Evolutionary conservation across 352 stramenopile species (phyloP).

Genomic region (Phytopythium mirpurense): DNA sequence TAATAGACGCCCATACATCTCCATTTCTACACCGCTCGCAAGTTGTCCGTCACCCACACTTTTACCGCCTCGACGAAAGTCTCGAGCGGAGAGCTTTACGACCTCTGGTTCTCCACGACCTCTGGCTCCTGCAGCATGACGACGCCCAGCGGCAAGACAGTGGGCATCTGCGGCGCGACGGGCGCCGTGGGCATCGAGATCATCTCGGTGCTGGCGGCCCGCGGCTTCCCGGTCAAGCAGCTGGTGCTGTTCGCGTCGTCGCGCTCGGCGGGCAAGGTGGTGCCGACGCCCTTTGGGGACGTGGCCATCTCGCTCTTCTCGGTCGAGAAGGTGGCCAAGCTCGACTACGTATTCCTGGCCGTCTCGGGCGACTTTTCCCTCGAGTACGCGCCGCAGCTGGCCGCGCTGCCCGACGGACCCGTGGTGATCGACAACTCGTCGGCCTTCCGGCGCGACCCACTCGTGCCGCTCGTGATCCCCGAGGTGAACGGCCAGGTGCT

Average conservation of each 20-base stretch:
- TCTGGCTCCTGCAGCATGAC: slow-evolving; percentile 41
- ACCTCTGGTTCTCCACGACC: too few relatives aligned
- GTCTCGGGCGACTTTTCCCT: slow-evolving; percentile 96
- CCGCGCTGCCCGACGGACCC: slow-evolving; percentile 62
- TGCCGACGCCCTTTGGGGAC: slow-evolving; percentile 88
- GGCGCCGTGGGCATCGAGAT: slow-evolving; percentile 98
- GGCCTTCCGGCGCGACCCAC: slow-evolving; percentile 91
- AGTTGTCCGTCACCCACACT: too few relatives aligned
- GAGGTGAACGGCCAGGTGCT: slow-evolving; percentile 94
- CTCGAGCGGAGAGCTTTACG: too few relatives aligned
- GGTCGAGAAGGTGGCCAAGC: slow-evolving; percentile 87
- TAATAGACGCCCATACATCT: slow-evolving; percentile 5
- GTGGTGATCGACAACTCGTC: slow-evolving; percentile 99
- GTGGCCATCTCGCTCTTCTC: slow-evolving; percentile 95
- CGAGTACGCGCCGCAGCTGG: slow-evolving; percentile 92
- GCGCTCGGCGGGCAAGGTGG: slow-evolving; percentile 89
- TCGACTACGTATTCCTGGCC: slow-evolving; percentile 97
- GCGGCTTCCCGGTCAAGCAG: slow-evolving; percentile 87
- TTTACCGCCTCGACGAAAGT: background rate
- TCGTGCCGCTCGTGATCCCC: slow-evolving; percentile 92
- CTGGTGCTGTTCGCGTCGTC: slow-evolving; percentile 95
- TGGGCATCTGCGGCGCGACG: slow-evolving; percentile 81
- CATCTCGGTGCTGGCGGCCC: slow-evolving; percentile 82
- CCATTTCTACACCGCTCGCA: too few relatives aligned
- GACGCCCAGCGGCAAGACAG: slow-evolving; percentile 51